These are phyloP conservation scores for Blastobotrys peoriensis DNA, from an alignment of 805 yeast species.

Conservation along the genomic window DNA sequence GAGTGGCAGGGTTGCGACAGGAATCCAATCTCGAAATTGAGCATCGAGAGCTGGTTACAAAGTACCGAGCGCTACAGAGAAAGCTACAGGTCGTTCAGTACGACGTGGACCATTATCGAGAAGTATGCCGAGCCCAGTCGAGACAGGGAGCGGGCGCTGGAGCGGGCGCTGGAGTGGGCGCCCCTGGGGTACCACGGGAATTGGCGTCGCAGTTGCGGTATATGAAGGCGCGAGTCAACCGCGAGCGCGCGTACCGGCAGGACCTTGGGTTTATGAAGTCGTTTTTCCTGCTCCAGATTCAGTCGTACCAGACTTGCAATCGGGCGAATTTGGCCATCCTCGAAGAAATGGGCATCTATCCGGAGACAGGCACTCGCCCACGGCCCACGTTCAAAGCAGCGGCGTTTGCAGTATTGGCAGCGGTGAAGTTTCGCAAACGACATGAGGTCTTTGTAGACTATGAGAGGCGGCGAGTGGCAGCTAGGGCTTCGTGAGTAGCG, in stretches of 20 bases:
- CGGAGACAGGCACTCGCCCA: slow-evolving; percentile 14
- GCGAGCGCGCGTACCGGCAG: slow-evolving; percentile 19
- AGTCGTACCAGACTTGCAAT: slow-evolving; percentile 26
- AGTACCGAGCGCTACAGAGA: slow-evolving; percentile 2
- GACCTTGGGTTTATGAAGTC: slow-evolving; percentile 31
- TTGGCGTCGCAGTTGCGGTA: slow-evolving; percentile 19
- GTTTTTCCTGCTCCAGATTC: slow-evolving; percentile 26
- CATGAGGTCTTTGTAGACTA: slow-evolving; percentile 9
- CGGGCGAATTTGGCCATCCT: slow-evolving; percentile 26
- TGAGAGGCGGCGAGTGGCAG: too few species aligned
- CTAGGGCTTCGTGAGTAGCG: too few species aligned
- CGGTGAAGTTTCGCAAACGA: slow-evolving; percentile 25
- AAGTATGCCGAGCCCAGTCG: not conserved
- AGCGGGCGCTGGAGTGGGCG: not conserved
- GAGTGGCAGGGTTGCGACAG: slow-evolving; percentile 14
- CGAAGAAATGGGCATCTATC: slow-evolving; percentile 26
- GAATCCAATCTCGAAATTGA: slow-evolving; percentile 14
- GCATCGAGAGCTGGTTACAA: not conserved
- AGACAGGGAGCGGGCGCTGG: not conserved
- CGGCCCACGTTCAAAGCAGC: slow-evolving; percentile 21
- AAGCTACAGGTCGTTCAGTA: slow-evolving; percentile 2
- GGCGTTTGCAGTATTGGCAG: slow-evolving; percentile 27
- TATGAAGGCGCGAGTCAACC: slow-evolving; percentile 16
- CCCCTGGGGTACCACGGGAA: slow-evolving; percentile 4
- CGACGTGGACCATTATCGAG: slow-evolving; percentile 2